Conservation (phyloP, 805 yeast species). For the Danielozyma ontarioensis region DNA sequence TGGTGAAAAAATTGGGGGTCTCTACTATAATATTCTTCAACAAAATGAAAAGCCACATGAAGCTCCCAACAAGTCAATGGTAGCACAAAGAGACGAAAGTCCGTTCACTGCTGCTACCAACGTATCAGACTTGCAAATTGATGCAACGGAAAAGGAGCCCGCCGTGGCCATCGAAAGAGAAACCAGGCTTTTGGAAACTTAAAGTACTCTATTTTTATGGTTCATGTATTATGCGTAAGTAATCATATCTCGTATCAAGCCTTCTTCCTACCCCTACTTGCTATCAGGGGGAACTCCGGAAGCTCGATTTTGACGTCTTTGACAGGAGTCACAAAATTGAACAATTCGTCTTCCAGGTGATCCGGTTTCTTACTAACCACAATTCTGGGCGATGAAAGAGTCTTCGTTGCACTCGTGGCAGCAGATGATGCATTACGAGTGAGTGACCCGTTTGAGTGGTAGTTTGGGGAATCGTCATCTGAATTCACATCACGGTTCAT, state of each 20-base stretch:
- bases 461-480: neutral
- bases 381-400: neutral
- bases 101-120: neutral
- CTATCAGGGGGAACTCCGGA: no score
- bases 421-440: no score
- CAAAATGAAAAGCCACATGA: conserved; percentile 12
- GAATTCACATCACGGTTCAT: neutral
- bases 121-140: neutral
- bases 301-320: neutral
- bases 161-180: no score
- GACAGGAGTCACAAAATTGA: neutral
- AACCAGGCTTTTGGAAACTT: no score
- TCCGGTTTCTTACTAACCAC: no score
- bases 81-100: neutral
- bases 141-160: neutral
- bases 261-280: no score
- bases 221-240: no score
- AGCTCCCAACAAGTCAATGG: neutral
- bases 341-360: no score
- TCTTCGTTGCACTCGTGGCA: neutral
- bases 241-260: no score
- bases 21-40: conserved; percentile 18
- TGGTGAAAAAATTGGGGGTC: conserved; percentile 25
- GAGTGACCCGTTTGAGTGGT: no score
- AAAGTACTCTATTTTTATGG: no score